Evolutionary conservation across 139 green algal species (phyloP).

Genomic region (Prasinococcaceae sp.): DNA sequence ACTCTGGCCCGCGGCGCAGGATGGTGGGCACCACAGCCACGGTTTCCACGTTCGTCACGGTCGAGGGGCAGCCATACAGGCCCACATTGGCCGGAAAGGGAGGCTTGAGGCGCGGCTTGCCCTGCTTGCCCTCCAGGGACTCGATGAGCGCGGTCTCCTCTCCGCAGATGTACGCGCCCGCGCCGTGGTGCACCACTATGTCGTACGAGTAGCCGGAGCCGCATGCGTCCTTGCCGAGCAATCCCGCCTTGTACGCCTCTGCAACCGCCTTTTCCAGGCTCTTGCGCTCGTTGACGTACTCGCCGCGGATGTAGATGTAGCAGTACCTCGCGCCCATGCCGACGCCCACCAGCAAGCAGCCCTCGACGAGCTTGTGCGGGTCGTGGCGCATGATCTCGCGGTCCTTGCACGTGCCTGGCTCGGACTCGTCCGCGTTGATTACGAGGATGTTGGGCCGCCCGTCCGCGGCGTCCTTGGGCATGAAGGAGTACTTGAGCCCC

Average conservation of each 20-base stretch:
- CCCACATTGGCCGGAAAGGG: slow-evolving; percentile 91
- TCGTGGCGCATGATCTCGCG: slow-evolving; percentile 28
- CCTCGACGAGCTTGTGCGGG: slow-evolving; percentile 70
- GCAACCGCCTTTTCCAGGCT: slow-evolving; percentile 23
- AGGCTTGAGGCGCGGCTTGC: slow-evolving; percentile 92
- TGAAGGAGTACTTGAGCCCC: slow-evolving; percentile 93
- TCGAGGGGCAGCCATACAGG: slow-evolving; percentile 93
- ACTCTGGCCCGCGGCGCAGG: slow-evolving; percentile 80
- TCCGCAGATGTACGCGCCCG: slow-evolving; percentile 95
- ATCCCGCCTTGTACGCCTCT: slow-evolving; percentile 31
- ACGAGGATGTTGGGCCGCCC: slow-evolving; percentile 86
- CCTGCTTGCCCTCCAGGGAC: slow-evolving; percentile 88
- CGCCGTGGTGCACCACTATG: slow-evolving; percentile 68
- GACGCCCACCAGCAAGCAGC: slow-evolving; percentile 80
- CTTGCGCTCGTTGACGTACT: slow-evolving; percentile 88
- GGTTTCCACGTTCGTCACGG: slow-evolving; percentile 94
- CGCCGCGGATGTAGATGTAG: slow-evolving; percentile 96
- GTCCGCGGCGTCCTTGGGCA: slow-evolving; percentile 86
- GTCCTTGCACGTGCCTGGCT: slow-evolving; percentile 94
- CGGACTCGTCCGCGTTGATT: slow-evolving; percentile 91
- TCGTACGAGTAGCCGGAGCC: slow-evolving; percentile 41
- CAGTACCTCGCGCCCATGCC: slow-evolving; percentile 71
- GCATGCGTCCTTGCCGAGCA: slow-evolving; percentile 82
- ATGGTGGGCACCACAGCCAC: slow-evolving; percentile 94
- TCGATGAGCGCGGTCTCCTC: slow-evolving; percentile 97